Conservation (phyloP, 768 basidiomycete genomes). For the Hericium alpestre region DNA sequence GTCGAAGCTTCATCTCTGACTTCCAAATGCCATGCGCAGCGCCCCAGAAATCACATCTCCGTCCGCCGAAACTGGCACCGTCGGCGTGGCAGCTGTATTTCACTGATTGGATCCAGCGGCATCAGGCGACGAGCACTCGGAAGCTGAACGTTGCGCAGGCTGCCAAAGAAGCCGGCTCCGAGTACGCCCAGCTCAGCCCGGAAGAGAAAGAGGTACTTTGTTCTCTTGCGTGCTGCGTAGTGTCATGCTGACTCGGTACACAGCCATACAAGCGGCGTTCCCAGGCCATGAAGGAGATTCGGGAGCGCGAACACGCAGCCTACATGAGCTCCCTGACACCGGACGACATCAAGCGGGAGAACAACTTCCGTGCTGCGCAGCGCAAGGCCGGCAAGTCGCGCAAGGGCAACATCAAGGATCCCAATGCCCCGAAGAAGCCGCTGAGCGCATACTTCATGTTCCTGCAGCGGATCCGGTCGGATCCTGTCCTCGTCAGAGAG, state of each 20-base stretch:
- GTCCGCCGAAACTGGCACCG: constrained; percentile 84
- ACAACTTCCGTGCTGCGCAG: constrained; percentile 82
- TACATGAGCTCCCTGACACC: constrained; percentile 87
- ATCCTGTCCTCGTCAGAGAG: constrained; percentile 59
- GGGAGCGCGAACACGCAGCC: constrained; percentile 70
- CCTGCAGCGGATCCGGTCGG: constrained; percentile 78
- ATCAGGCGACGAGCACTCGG: constrained; percentile 66
- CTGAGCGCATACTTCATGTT: constrained; percentile 94
- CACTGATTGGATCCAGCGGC: constrained; percentile 86
- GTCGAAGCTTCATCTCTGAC: background rate
- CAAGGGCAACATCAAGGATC: constrained; percentile 92
- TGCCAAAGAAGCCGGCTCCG: constrained; percentile 87
- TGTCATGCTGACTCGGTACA: constrained; percentile 13
- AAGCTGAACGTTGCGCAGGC: constrained; percentile 94
- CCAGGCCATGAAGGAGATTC: constrained; percentile 72
- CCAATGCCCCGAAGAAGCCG: constrained; percentile 94
- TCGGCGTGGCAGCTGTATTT: constrained; percentile 97
- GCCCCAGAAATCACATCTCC: constrained; percentile 65
- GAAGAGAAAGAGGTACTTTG: constrained; percentile 74
- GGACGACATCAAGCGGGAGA: constrained; percentile 91
- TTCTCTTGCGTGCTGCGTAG: constrained; percentile 14
- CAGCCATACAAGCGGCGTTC: constrained; percentile 84
- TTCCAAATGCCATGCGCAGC: constrained; percentile 30
- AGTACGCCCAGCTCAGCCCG: constrained; percentile 67
- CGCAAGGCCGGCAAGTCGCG: constrained; percentile 88